These are phyloP conservation scores for Emericellopsis atlantica DNA, from an alignment of 2,329 filamentous ascomycete species.

Conservation along the genomic window DNA sequence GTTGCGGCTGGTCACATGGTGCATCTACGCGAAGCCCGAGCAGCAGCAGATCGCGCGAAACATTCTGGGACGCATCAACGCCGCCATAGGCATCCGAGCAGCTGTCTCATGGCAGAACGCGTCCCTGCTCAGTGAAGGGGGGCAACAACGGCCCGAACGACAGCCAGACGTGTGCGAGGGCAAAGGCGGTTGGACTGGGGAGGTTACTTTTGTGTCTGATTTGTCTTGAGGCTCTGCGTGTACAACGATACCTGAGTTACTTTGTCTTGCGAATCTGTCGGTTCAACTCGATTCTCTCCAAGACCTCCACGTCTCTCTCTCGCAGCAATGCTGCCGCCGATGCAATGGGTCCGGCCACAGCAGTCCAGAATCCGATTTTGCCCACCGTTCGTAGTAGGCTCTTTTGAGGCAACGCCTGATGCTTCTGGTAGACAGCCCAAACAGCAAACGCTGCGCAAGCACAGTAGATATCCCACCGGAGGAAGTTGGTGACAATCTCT, in stretches of 20 bases:
- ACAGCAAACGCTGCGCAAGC: constrained; percentile 2
- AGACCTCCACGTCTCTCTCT: constrained; percentile 3
- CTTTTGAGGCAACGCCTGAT: background rate
- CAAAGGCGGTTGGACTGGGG: no score
- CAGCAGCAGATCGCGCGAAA: constrained; percentile 9
- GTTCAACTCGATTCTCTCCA: background rate
- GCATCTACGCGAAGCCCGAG: constrained; percentile 11
- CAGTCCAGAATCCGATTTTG: constrained; percentile 1
- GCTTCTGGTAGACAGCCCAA: constrained; percentile 2
- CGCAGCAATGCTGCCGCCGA: constrained; percentile 3
- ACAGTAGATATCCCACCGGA: constrained; percentile 5
- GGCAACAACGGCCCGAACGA: no score
- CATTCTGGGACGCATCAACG: constrained; percentile 13
- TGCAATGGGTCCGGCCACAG: constrained; percentile 3
- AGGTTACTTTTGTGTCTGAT: no score
- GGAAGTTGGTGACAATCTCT: constrained; percentile 3
- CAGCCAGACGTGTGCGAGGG: no score
- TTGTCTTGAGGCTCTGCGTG: no score
- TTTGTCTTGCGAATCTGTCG: no score
- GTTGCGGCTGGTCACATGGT: constrained; percentile 16
- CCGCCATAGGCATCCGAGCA: constrained; percentile 14
- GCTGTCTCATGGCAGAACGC: constrained; percentile 7
- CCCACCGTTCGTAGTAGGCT: background rate
- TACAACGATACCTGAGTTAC: no score
- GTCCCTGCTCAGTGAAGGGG: no score